Evolutionary conservation across 331 rosid genomes (phyloP).

Genomic region (Saraca asoca): DNA sequence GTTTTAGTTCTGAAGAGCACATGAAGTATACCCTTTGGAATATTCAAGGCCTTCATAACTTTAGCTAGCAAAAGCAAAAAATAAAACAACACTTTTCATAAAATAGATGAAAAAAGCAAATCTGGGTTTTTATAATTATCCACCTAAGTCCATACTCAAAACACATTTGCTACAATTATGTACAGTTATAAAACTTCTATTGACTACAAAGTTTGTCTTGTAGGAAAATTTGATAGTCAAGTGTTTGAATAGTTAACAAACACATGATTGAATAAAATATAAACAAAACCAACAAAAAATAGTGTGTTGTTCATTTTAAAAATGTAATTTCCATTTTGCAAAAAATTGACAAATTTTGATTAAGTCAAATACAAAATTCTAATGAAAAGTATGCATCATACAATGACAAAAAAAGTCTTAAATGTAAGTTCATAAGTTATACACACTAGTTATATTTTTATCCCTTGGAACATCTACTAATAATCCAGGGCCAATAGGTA

Average conservation of each 20-base stretch:
- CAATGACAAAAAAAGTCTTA: background rate
- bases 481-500: constrained; percentile 65
- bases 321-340: background rate
- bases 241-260: no score
- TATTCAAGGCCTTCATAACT: constrained; percentile 78
- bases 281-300: background rate
- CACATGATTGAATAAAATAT: no score
- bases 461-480: constrained; percentile 86
- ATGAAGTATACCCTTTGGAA: constrained; percentile 79
- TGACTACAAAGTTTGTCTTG: background rate
- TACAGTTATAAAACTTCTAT: background rate
- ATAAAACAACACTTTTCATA: background rate
- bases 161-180: background rate
- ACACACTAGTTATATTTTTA: constrained; percentile 75
- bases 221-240: constrained; percentile 10
- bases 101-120: constrained; percentile 12
- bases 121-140: constrained; percentile 8
- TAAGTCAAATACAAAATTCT: background rate
- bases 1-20: constrained; percentile 95
- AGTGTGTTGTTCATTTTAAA: background rate
- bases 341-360: background rate
- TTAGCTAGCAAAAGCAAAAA: constrained; percentile 54
- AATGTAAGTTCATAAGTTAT: background rate
- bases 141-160: constrained; percentile 22
- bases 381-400: background rate